Percentiles rank a stretch among this genome's conserved stretches.
phyloP scores from a whole-genome alignment of 192 early-diverging fungal genomes.

The Cladochytrium replicatum region DNA sequence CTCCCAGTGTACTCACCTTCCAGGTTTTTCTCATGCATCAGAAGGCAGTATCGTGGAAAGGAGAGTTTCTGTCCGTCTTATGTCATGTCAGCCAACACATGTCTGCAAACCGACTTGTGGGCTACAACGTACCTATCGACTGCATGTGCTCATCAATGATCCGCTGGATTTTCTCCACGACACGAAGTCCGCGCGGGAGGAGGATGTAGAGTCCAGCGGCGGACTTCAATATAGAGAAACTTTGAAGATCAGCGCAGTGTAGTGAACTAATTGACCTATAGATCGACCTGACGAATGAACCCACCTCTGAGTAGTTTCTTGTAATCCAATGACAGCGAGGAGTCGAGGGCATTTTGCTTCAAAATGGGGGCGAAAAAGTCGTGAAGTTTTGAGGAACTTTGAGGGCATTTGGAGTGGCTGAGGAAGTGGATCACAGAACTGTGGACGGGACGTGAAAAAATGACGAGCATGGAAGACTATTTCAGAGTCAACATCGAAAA shows the following conservation, averaged over 20 bases:
- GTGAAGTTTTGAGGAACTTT: no score
- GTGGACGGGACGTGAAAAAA: constrained; percentile 1
- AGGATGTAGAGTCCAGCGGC: constrained; percentile 75
- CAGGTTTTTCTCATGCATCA: constrained; percentile 69
- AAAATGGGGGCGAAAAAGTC: no score
- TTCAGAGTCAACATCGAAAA: constrained; percentile 43
- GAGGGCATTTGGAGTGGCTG: no score
- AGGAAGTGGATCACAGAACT: background rate
- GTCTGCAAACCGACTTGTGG: background rate
- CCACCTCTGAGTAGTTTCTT: constrained; percentile 59
- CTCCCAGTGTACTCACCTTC: constrained; percentile 61
- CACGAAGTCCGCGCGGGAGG: constrained; percentile 70
- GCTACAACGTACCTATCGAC: constrained; percentile 39
- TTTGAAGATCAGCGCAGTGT: background rate
- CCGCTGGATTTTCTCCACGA: constrained; percentile 60
- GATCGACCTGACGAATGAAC: constrained; percentile 60
- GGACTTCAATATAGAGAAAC: constrained; percentile 33
- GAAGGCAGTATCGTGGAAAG: constrained; percentile 58
- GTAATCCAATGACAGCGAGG: no score
- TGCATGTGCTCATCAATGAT: constrained; percentile 79
- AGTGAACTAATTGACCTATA: background rate
- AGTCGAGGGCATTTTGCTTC: no score
- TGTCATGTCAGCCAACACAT: background rate
- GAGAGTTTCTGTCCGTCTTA: constrained; percentile 62
- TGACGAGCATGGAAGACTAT: constrained; percentile 35